Evolutionary conservation across 495 filamentous ascomycete genomes (phyloP), one percentile per base, ranked within the genome.

Genomic region (Evernia prunastri): DNA sequence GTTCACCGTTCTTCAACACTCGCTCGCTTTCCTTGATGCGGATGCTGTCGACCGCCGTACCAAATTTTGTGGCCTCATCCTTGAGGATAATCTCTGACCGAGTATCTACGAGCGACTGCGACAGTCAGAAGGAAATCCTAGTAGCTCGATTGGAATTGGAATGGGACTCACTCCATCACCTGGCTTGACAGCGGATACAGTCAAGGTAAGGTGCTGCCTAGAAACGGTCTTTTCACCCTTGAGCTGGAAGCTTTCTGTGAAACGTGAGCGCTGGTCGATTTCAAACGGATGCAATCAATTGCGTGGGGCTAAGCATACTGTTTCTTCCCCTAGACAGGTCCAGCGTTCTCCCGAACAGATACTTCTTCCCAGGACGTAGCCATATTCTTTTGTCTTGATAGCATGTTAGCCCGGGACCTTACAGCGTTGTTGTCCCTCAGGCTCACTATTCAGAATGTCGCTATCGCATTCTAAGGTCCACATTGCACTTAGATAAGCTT

Each of bases 191-290:
- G 74, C 66, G 17, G 80, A 84, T 3, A 97, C 85, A 35, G 86
- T 79, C 60, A 98, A 85, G 36, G 86, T 85, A 68, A 97, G 78
- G 73, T 98, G 94, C 66, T 93, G 87, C 37, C 93, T 82, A n/a
- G 94, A 98, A 58, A 98, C 86, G 9, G 85, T 85, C 65, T 88
- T 87, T 63, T 91, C 78, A 10, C 80, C 59, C 75, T 90, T 81
- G 60, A 73, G 72, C 86, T 86, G 70, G 69, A 82, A 76, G 69
- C 75, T 86, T 78, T 59, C 54, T 58, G 35, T 56, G 33, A 54
- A 27, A 56, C 72, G 59, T 45, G 12, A 75, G 68, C 47, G 49
- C 29, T 20, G 29, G 27, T 36, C 36, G n/a, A 27, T 25, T 25
- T 57, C 17, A 45, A 33, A 20, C 49, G 60, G 40, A 51, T 8